phyloP scores from a whole-genome alignment of 331 rosid species.

The Acacia pycnantha region DNA sequence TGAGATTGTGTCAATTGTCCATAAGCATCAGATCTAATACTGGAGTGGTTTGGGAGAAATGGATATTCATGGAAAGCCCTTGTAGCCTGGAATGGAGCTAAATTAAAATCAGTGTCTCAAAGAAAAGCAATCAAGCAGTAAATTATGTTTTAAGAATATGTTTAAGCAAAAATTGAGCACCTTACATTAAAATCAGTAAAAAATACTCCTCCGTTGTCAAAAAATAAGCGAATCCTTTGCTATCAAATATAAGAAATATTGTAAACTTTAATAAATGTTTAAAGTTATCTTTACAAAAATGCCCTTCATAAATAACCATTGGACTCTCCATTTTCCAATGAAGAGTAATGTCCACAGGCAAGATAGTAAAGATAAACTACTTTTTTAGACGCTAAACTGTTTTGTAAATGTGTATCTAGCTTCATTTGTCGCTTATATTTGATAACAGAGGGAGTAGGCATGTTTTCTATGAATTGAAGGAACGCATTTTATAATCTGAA shows the following conservation, averaged over 20 bases:
- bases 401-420: background rate
- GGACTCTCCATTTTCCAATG: background rate
- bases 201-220: background rate
- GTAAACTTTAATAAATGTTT: background rate
- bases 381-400: background rate
- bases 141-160: slow-evolving; percentile 1
- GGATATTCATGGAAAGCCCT: slow-evolving; percentile 75
- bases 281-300: background rate
- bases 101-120: slow-evolving; percentile 38
- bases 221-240: background rate
- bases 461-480: slow-evolving; percentile 21
- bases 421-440: background rate
- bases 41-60: slow-evolving; percentile 65
- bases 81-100: slow-evolving; percentile 60
- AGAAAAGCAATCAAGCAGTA: slow-evolving; percentile 21
- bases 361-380: background rate
- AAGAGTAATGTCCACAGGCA: background rate
- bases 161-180: too few relatives aligned
- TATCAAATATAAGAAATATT: background rate
- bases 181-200: too few relatives aligned
- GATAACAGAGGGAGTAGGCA: background rate
- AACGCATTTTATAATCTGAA: background rate
- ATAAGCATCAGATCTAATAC: slow-evolving; percentile 59
- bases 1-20: slow-evolving; percentile 72
- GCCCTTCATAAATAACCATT: background rate